These are phyloP conservation scores for Zoysia pacifica DNA, from an alignment of 176 grass and related monocot genomes.

Conservation along the genomic window DNA sequence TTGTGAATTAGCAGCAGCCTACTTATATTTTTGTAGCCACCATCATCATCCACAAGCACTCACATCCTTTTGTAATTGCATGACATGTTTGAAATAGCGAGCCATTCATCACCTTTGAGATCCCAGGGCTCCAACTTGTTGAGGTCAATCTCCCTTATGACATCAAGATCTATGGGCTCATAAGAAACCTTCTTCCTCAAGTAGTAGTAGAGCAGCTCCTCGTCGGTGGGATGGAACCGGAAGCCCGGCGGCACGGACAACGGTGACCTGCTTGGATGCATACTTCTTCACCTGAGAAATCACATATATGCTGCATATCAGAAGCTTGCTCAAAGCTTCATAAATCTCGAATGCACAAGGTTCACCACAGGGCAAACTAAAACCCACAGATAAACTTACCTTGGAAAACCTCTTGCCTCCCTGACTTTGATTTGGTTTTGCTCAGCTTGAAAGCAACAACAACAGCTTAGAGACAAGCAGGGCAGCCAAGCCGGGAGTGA, in stretches of 20 bases:
- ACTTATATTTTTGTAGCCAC: too few species aligned
- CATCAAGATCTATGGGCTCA: constrained; percentile 76
- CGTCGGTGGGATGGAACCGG: constrained; percentile 84
- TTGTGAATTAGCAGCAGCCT: constrained; percentile 9
- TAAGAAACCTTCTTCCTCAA: constrained; percentile 76
- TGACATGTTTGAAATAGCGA: not conserved
- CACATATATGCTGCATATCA: not conserved
- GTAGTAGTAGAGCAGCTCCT: constrained; percentile 88
- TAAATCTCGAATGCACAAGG: not conserved
- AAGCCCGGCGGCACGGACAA: constrained; percentile 74
- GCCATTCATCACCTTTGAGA: constrained; percentile 56
- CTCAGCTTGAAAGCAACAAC: constrained; percentile 39
- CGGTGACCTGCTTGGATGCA: constrained; percentile 55
- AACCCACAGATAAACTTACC: constrained; percentile 20
- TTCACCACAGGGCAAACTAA: not conserved
- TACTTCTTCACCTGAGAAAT: constrained; percentile 44
- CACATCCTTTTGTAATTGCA: not conserved
- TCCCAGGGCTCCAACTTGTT: constrained; percentile 95
- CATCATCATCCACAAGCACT: not conserved
- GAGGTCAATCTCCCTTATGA: constrained; percentile 83
- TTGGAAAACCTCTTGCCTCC: constrained; percentile 23
- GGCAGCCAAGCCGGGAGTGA: constrained; percentile 50
- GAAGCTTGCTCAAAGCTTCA: constrained; percentile 7
- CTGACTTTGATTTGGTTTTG: constrained; percentile 32
- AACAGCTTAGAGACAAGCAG: constrained; percentile 53